Evolutionary conservation across 78 protist species (phyloP), one percentile per base, ranked within the genome.

Genomic region (Dictyostelium purpureum): DNA sequence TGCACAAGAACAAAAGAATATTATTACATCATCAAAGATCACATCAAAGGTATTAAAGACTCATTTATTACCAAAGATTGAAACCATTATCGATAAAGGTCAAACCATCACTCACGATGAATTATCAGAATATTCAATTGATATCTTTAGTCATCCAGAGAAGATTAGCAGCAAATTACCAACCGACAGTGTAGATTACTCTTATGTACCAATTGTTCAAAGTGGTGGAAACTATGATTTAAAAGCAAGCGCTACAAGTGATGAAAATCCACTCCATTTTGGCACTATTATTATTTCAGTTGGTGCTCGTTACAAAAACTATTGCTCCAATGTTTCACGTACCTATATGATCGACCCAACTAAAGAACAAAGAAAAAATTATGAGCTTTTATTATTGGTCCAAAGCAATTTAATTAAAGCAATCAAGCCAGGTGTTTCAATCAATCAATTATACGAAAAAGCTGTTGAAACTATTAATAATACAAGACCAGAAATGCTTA

Each of bases 261-360:
- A 47, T 35, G 95, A 77, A 45, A 95, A 82, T 19, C 35, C 78
- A 19, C 52, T 94, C 6, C 77, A 77, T 47, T 59, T 77, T 31
- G 97, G 89, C 38, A 61, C 97, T 18, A 95, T 97, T 37, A 26
- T 94, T 19, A 45, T 56, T n/a, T 38, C 91, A 24, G 54, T 96
- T 16, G 98, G 98, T 52, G 76, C 89, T 10, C 69, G 96, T 6
- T 97, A 93, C 96, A 95, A 81, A 37, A 18, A 45, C 16, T 96
- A 90, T 70, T 94, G 96, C 82, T 49, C 97, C 24, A 96, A 89
- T 38, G 71, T 97, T 31, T 97, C 96, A 5, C 81, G 99, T 33
- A 96, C 99, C 47, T 96, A 88, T 70, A 9, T 97, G 38, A 56
- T 97, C 47, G 85, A 97, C 69, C 96, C 98, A 24, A 38, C 93